Evolutionary conservation across 257 asterid genomes (phyloP), one percentile per base, ranked within the genome.

Genomic region (Eustoma russellianum): DNA sequence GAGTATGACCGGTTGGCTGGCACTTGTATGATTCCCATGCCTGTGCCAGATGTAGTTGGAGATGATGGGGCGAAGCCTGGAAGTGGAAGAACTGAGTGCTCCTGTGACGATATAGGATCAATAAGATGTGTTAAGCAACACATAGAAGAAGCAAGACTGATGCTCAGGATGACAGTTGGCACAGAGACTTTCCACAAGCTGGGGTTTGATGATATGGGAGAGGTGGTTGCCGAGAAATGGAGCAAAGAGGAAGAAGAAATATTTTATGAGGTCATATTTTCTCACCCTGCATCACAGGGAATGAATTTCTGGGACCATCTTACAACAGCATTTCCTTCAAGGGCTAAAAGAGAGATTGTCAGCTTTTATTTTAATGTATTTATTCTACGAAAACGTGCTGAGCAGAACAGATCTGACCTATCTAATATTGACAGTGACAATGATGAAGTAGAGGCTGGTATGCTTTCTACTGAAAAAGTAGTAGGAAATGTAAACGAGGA

Each of bases 321-420:
- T 38, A 51, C 52, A 10, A 48, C 41, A 41, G 74, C 50, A 60
- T 70, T 70, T 55, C 80, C 80, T 46, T 66, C 64, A 16, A 41
- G 71, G 61, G 55, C 61, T n/a, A 66, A 30, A 70, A 63, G 56
- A 56, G 76, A 74, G 56, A 68, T 74, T 9, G 63, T 70, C 33
- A 66, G 77, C 50, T 74, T 70, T 53, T 74, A 74, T 53, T 74
- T 74, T 6, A 74, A 74, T 43, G 77, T 74, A 56, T 66, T 70
- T 60, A 66, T 74, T 58, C 57, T 74, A 48, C 46, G 53, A 15
- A 74, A 44, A 40, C 76, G 80, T 28, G 74, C 76, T 43, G 63
- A 66, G 63, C 80, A 74, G 73, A 74, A 74, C 61, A 59, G 74
- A 47, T 52, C 45, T 66, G 66, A 67, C 46, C 52, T 47, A 5